Conservation (phyloP, 768 basidiomycete genomes). For the Calocybe indica region DNA sequence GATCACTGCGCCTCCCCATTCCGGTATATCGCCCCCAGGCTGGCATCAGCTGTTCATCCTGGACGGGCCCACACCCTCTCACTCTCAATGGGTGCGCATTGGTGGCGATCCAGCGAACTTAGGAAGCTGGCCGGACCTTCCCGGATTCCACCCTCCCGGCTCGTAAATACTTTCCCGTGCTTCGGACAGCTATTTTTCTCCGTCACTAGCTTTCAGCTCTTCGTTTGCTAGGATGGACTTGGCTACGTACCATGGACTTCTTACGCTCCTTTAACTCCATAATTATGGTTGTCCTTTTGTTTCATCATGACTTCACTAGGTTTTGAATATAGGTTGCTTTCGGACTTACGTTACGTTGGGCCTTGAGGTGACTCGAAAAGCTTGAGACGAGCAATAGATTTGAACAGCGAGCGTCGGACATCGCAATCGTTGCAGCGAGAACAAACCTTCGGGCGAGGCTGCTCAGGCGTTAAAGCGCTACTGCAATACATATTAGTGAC, state of each 20-base stretch:
- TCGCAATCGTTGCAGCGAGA: too few species aligned
- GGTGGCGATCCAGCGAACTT: conserved; percentile 68
- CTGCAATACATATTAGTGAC: too few species aligned
- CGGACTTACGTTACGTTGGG: background rate
- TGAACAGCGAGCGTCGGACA: too few species aligned
- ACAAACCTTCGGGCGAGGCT: too few species aligned
- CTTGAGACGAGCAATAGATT: too few species aligned
- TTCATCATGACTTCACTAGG: conserved; percentile 1
- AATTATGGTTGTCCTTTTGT: background rate
- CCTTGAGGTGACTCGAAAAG: too few species aligned
- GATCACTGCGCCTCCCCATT: conserved; percentile 72
- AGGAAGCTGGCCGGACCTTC: conserved; percentile 68
- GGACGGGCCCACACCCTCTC: conserved; percentile 74
- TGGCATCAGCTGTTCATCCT: conserved; percentile 76
- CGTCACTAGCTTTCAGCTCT: too few species aligned
- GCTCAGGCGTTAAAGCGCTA: too few species aligned
- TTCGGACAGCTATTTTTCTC: too few species aligned
- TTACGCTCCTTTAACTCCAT: too few species aligned
- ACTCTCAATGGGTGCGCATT: conserved; percentile 70
- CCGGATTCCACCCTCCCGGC: conserved; percentile 66
- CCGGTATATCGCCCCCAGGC: conserved; percentile 61
- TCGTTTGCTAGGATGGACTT: too few species aligned
- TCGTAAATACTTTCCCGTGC: conserved; percentile 15
- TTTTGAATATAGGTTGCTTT: conserved; percentile 1
- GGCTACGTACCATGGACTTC: too few species aligned